phyloP scores from a whole-genome alignment of 2,329 filamentous ascomycete genomes.

The Mycosphaerella arachidis region DNA sequence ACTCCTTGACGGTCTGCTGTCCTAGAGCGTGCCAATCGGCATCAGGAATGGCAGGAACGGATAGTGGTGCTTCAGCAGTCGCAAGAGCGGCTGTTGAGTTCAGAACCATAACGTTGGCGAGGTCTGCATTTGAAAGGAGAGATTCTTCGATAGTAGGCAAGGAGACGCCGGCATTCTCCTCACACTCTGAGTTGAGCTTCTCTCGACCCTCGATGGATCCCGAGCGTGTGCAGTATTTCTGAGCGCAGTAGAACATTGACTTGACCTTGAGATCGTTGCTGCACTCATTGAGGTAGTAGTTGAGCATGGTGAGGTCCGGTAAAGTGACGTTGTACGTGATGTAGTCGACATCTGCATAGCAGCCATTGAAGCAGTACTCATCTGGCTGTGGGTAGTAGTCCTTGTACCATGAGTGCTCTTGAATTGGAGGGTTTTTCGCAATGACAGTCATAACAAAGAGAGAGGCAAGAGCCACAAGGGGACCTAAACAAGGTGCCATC shows the following conservation, averaged over 20 bases:
- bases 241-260: constrained; percentile 14
- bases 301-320: not conserved
- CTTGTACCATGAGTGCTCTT: constrained; percentile 17
- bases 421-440: not conserved
- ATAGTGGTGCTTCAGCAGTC: constrained; percentile 9
- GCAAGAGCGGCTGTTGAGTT: constrained; percentile 11
- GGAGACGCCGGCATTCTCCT: constrained; percentile 1
- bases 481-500: not conserved
- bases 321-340: constrained; percentile 14
- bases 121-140: constrained; percentile 4
- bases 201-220: constrained; percentile 7
- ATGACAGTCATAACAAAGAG: not conserved
- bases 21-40: constrained; percentile 7
- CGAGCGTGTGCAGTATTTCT: constrained; percentile 14
- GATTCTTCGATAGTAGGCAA: constrained; percentile 10
- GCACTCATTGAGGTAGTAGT: constrained; percentile 11
- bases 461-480: not conserved
- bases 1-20: constrained; percentile 6
- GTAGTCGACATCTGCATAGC: constrained; percentile 4
- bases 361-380: constrained; percentile 14
- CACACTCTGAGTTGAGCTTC: constrained; percentile 3
- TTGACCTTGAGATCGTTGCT: constrained; percentile 12
- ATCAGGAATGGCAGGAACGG: constrained; percentile 12
- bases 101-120: constrained; percentile 7
- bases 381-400: constrained; percentile 14